A percentile compares a stretch with the other conserved stretches of the same genome.
Conservation (phyloP, 371 early-diverging fungal genomes). For the Mortierella sp. region DNA sequence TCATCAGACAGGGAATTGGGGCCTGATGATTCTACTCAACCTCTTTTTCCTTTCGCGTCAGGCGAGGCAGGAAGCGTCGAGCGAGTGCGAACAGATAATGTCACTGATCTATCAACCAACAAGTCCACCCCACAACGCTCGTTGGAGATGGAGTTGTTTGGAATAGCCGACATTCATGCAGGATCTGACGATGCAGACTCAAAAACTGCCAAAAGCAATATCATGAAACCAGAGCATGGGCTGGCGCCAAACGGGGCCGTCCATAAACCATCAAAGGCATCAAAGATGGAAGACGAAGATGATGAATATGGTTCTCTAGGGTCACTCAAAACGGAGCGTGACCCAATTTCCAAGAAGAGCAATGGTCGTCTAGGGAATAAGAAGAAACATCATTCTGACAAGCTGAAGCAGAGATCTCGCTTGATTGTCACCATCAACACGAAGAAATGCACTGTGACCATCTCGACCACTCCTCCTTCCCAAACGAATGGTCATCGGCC, state of each 20-base stretch:
- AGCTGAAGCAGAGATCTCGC: slow-evolving; percentile 9
- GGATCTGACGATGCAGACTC: neutral
- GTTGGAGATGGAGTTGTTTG: slow-evolving; percentile 48
- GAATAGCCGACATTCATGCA: slow-evolving; percentile 8
- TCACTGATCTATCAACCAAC: neutral
- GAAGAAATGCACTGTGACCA: slow-evolving; percentile 30
- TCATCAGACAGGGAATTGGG: slow-evolving; percentile 20
- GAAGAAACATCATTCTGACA: neutral
- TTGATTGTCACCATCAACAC: slow-evolving; percentile 40
- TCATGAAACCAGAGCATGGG: slow-evolving; percentile 3
- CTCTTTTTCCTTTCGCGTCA: slow-evolving; percentile 6
- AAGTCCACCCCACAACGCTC: slow-evolving; percentile 16
- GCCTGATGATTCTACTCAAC: neutral
- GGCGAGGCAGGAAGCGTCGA: neutral
- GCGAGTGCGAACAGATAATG: neutral
- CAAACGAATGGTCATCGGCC: neutral
- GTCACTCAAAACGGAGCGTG: neutral
- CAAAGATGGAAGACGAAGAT: slow-evolving; percentile 2
- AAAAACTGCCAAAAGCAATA: neutral
- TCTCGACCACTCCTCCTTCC: neutral
- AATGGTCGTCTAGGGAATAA: neutral
- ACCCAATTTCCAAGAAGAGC: slow-evolving; percentile 5
- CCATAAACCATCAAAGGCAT: neutral
- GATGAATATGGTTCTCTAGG: slow-evolving; percentile 20
- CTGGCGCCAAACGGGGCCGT: neutral